phyloP scores from a whole-genome alignment of 2,329 filamentous ascomycete species.

The Podosphaera fusca region DNA sequence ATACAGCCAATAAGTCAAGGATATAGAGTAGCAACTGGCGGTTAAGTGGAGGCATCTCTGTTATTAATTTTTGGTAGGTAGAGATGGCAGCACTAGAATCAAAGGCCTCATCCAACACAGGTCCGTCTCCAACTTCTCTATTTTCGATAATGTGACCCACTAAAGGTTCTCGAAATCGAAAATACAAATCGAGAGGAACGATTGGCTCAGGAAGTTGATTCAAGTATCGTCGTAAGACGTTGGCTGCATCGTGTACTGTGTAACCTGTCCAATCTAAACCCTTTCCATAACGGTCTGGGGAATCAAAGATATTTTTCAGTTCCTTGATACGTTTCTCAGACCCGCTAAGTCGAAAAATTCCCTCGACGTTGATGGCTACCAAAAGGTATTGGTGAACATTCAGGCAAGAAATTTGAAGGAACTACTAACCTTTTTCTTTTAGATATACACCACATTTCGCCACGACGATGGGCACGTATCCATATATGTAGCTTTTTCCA shows the following conservation, averaged over 20 bases:
- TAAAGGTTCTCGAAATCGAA: slow-evolving; percentile 70
- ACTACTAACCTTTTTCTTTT: slow-evolving; percentile 74
- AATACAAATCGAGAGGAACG: slow-evolving; percentile 81
- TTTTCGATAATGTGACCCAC: slow-evolving; percentile 42
- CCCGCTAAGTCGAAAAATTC: slow-evolving; percentile 86
- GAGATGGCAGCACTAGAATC: slow-evolving; percentile 53
- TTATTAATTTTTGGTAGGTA: slow-evolving; percentile 75
- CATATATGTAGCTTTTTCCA: slow-evolving; percentile 91
- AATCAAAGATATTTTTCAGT: slow-evolving; percentile 75
- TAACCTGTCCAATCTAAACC: slow-evolving; percentile 93
- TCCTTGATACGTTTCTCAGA: slow-evolving; percentile 98
- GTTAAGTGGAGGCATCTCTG: slow-evolving; percentile 77
- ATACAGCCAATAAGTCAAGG: slow-evolving; percentile 82
- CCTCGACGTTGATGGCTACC: slow-evolving; percentile 75
- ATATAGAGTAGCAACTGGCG: slow-evolving; percentile 88
- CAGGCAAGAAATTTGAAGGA: background rate
- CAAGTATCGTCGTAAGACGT: slow-evolving; percentile 82
- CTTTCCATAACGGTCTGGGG: slow-evolving; percentile 86
- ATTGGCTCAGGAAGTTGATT: slow-evolving; percentile 94
- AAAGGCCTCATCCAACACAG: slow-evolving; percentile 51
- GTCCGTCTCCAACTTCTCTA: slow-evolving; percentile 42
- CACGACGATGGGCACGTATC: slow-evolving; percentile 94
- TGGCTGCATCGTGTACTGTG: slow-evolving; percentile 94
- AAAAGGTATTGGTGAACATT: slow-evolving; percentile 1
- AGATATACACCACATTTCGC: slow-evolving; percentile 94